phyloP scores from a whole-genome alignment of 306 rosid species.

The Trichosanthes cucumerina region DNA sequence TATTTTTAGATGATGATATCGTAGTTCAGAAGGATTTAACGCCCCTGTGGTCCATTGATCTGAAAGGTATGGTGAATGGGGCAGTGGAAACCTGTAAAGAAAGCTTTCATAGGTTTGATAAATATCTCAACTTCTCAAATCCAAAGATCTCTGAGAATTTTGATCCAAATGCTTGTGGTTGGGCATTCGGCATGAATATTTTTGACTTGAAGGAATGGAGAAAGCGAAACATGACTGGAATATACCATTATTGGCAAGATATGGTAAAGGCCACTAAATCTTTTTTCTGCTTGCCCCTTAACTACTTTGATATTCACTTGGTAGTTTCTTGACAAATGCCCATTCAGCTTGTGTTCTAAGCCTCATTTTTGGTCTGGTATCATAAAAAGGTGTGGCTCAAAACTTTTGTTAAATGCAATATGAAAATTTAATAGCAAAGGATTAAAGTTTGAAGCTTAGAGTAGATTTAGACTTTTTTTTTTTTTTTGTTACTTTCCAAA shows the following conservation, averaged over 20 bases:
- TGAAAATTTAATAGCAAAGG: neutral
- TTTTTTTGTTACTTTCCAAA: neutral
- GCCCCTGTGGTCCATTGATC: slow-evolving; percentile 78
- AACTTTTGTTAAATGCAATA: neutral
- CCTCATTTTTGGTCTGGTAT: neutral
- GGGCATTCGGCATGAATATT: slow-evolving; percentile 97
- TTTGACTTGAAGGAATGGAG: slow-evolving; percentile 96
- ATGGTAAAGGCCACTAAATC: slow-evolving; percentile 32
- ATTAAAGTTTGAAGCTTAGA: neutral
- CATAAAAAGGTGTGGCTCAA: neutral
- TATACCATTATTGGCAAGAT: slow-evolving; percentile 94
- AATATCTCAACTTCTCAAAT: slow-evolving; percentile 87
- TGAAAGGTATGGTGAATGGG: slow-evolving; percentile 90
- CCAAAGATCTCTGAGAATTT: slow-evolving; percentile 74
- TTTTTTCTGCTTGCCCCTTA: slow-evolving; percentile 11
- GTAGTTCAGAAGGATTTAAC: slow-evolving; percentile 94
- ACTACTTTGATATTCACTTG: neutral
- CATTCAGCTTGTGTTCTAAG: neutral
- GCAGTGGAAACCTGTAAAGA: slow-evolving; percentile 99
- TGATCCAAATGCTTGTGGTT: slow-evolving; percentile 89
- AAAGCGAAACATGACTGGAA: slow-evolving; percentile 77
- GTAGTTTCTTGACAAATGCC: neutral
- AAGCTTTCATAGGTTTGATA: slow-evolving; percentile 97
- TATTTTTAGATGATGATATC: slow-evolving; percentile 91
- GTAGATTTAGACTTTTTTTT: neutral